Base-by-base conservation (phyloP, 768 basidiomycete species). In the Cyclocybe cylindracea region DNA sequence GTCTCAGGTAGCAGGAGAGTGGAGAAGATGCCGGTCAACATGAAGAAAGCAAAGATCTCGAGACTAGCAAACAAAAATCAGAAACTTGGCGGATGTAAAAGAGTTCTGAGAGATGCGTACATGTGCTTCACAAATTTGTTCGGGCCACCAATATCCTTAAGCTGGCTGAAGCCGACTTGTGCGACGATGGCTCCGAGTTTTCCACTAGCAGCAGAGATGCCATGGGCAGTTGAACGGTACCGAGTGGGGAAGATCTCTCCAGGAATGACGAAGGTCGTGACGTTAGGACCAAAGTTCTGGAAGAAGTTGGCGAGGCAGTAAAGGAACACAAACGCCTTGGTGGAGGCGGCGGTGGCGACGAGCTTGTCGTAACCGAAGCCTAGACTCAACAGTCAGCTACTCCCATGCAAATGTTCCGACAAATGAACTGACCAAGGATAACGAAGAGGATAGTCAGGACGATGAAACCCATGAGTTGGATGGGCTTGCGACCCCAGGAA, bases 231-330 rank as follows among this genome's bases (percentile, higher is more conserved):
- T 5, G 89, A 90, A 55, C 92, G 84, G 67, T 93, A 92, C 42
- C 92, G 88, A 1, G 91, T 94, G 1, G 91, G 91, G 82, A 91
- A 94, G 19, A 75, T 79, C 65, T 94, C 92, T 56, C 88, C 89
- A 0, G 91, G 90, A 3, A 92, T 72, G 48, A 92, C 52, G 67
- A 94, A 93, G 0, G 90, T 91, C 0, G 89, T 92, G 0, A 79
- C 80, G 59, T 91, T 90, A 8, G 86, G 88, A 2, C 89, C 91
- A 55, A 91, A 93, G 71, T 93, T 93, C 73, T 90, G 87, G 86
- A 92, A 91, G 74, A 91, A 91, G 66, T 89, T 87, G 60, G 89
- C 80, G n/a, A 94, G 73, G 65, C 89, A 89, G 73, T 93, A 94
- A 24, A 91, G 79, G 72, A 88, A 86, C 44, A 91, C 84, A 66